Percentiles rank a stretch among this genome's conserved stretches.
phyloP scores from a whole-genome alignment of 495 filamentous ascomycete genomes.

The Letharia lupina region DNA sequence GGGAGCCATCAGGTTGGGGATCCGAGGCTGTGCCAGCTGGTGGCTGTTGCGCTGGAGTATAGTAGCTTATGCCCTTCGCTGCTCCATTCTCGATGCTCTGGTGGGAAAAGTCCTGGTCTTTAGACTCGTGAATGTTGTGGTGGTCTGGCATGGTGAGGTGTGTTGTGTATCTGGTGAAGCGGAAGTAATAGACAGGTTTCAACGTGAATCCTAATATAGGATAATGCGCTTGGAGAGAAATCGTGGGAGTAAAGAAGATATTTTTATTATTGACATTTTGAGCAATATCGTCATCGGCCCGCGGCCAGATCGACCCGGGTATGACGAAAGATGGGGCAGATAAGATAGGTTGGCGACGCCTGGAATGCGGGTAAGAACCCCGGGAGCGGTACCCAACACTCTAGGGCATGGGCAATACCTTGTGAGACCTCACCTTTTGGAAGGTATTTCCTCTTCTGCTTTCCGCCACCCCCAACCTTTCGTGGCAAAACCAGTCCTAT shows the following conservation, averaged over 20 bases:
- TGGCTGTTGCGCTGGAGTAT: slow-evolving; percentile 56
- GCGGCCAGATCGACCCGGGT: too few species aligned
- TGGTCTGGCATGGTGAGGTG: slow-evolving; percentile 17
- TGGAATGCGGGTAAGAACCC: neutral
- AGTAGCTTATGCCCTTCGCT: slow-evolving; percentile 53
- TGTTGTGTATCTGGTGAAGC: neutral
- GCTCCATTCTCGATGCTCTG: slow-evolving; percentile 33
- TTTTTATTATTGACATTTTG: neutral
- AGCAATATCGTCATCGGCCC: too few species aligned
- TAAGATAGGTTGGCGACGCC: neutral
- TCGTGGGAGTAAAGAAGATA: neutral
- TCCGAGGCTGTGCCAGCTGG: slow-evolving; percentile 57
- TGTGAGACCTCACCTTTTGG: too few species aligned
- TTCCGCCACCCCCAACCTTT: too few species aligned
- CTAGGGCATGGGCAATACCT: too few species aligned
- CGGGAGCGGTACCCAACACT: neutral
- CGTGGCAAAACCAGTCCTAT: neutral
- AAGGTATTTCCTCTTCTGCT: neutral
- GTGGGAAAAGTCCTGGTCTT: slow-evolving; percentile 20
- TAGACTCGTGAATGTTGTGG: slow-evolving; percentile 24
- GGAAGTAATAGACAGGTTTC: neutral
- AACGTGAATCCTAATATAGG: too few species aligned
- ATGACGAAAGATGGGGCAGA: neutral
- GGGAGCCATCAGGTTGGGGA: slow-evolving; percentile 47
- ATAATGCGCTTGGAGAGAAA: too few species aligned